Evolutionary conservation across 2,329 filamentous ascomycete genomes (phyloP), one percentile per base, ranked within the genome.

Genomic region (Chaetomium sp.): DNA sequence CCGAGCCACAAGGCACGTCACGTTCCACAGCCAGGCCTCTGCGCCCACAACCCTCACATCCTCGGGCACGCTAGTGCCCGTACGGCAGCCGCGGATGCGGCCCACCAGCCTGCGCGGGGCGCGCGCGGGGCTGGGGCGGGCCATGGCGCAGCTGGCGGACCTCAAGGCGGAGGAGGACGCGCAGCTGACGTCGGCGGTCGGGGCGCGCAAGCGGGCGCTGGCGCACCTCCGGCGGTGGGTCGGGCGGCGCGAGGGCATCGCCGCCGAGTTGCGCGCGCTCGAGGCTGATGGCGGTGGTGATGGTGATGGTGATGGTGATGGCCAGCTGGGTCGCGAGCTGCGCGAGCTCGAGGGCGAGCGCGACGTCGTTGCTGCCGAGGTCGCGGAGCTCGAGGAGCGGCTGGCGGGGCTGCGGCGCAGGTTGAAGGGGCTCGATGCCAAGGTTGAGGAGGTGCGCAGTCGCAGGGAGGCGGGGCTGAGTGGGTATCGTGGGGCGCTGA

Each of bases 161-260:
- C 77, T 93, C 29, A 92, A 92, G 73, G 79, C 80, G 3, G 89
- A 92, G 64, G 89, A 93, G 76, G 80, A 87, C n/a, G 79, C 81
- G 0, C 79, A 87, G 27, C 77, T 92, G 0, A 81, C 83, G 3
- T 77, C 80, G 1, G 85, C 88, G 2, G 74, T 90, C 42, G 77
- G 79, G 3, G 79, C 84, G 62, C 81, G 89, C 16, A 83, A 85
- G 65, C 77, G 80, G 3, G 86, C 86, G 0, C 77, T 92, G 0
- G 77, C 81, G 1, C 85, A 84, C 69, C 80, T 91, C 5, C 81
- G 84, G 8, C 79, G 75, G 70, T 78, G 88, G 57, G 74, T 80
- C 1, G 79, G 80, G 1, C 80, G 87, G 58, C 80, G 81, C 64
- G 76, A 77, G 33, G 81, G 81, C 25, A 82, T 87, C 33, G 73